phyloP scores from a whole-genome alignment of 179 eudicot genomes.

The Heliamphora pulchella region DNA sequence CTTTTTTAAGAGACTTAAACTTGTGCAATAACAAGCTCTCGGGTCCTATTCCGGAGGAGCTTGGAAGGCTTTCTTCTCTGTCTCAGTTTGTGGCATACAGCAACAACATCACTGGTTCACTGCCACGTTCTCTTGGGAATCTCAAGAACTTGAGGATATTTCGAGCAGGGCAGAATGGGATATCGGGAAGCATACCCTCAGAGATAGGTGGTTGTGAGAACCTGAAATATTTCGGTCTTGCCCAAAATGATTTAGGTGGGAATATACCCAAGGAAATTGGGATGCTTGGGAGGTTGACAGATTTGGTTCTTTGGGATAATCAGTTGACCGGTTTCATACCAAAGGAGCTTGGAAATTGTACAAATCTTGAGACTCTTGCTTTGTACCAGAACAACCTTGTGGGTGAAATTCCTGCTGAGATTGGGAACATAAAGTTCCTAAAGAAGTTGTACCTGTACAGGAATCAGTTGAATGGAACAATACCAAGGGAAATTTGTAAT shows the following conservation, averaged over 20 bases:
- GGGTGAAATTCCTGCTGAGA: constrained; percentile 65
- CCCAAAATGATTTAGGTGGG: constrained; percentile 68
- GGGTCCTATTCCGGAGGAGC: constrained; percentile 64
- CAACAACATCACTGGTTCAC: constrained; percentile 51
- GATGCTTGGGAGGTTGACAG: constrained; percentile 45
- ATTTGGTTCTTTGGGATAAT: constrained; percentile 70
- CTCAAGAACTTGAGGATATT: constrained; percentile 47
- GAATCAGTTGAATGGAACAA: constrained; percentile 68
- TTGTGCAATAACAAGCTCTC: constrained; percentile 74
- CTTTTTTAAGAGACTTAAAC: constrained; percentile 46
- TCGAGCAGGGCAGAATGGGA: constrained; percentile 75
- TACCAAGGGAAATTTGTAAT: constrained; percentile 73
- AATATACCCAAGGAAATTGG: constrained; percentile 71
- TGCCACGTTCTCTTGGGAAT: constrained; percentile 66
- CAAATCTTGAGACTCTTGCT: constrained; percentile 63
- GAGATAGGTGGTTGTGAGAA: constrained; percentile 64
- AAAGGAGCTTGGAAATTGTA: constrained; percentile 69
- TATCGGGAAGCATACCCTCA: constrained; percentile 66
- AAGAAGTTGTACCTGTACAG: constrained; percentile 57
- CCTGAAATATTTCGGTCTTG: constrained; percentile 65
- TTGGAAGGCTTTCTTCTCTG: constrained; percentile 67
- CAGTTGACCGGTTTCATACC: constrained; percentile 67
- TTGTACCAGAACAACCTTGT: constrained; percentile 67
- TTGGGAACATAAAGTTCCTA: constrained; percentile 49
- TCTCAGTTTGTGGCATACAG: constrained; percentile 66